Base-by-base conservation (phyloP, 495 filamentous ascomycete genomes). In the Penicillium simplicissimum region DNA sequence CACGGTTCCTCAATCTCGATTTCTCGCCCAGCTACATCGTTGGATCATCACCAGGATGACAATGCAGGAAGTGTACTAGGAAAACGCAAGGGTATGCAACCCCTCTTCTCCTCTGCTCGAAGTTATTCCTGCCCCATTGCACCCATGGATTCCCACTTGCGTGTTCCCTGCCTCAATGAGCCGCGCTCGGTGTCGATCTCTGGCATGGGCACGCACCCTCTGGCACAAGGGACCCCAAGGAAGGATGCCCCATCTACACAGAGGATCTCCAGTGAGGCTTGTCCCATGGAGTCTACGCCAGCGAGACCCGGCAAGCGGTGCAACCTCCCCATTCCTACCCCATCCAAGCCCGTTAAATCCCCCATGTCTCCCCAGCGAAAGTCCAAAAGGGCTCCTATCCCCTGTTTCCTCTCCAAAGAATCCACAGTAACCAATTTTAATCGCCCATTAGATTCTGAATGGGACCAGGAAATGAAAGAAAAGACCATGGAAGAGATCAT, bases 31-130 rank as follows among this genome's bases (percentile, higher is more conserved):
- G 81, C 83, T 2, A 89, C 85, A 13, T 80, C 86, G 15, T 80
- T 88, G 71, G 85, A 85, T 55, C 81, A 79, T 62, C 81, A 85
- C 60, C 66, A 71, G 21, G 80, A 78, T 70, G 79, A 77, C 72
- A 60, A 75, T 42, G 61, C 76, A 64, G 67, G 61, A 38, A 75
- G 76, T 62, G 71, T 78, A 5, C 65, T 80, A 40, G 80, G 82
- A 63, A 85, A 87, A 76, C 74, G 83, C 72, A 90, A 91, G 82
- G 90, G 90, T 93, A 92, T 71, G 85, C 77, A 36, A 60, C 43
- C 47, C 57, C 66, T 70, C 65, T 68, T 67, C 66, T 73, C 64
- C 67, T 60, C 60, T 55, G 65, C 54, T 64, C 63, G 57, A 52
- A 59, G 33, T 61, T 52, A 37, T 64, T 66, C 59, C 60, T 63